Evolutionary conservation across 2,329 filamentous ascomycete genomes (phyloP).

Genomic region (Raffaelea ambrosiae): DNA sequence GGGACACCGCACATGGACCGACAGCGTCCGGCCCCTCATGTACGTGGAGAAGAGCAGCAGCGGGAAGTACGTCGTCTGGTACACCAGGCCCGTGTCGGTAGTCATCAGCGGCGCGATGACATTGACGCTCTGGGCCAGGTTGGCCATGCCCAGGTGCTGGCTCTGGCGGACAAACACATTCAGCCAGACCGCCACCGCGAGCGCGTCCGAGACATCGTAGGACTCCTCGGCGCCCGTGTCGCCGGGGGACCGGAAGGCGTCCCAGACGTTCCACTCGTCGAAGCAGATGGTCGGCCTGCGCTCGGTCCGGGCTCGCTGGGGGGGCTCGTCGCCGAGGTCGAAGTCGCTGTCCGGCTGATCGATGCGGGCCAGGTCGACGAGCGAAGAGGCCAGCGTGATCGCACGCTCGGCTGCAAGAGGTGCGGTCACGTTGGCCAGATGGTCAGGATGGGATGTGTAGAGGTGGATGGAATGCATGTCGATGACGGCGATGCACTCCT

Average conservation of each 20-base stretch:
- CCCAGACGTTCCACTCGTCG: constrained; percentile 83
- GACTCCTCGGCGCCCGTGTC: constrained; percentile 63
- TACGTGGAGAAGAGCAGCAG: constrained; percentile 59
- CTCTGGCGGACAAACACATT: constrained; percentile 70
- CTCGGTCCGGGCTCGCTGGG: constrained; percentile 18
- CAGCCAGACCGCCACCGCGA: constrained; percentile 67
- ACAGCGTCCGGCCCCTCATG: constrained; percentile 66
- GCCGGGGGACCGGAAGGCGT: constrained; percentile 61
- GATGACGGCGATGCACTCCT: constrained; percentile 55
- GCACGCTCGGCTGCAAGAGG: constrained; percentile 64
- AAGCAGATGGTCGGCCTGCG: constrained; percentile 67
- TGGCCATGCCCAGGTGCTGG: constrained; percentile 66
- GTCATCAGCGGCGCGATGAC: constrained; percentile 74
- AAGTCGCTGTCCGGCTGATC: constrained; percentile 52
- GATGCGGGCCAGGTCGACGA: constrained; percentile 69
- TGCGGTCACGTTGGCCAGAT: constrained; percentile 46
- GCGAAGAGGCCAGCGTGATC: constrained; percentile 58
- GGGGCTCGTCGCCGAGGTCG: constrained; percentile 23
- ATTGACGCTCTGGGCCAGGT: constrained; percentile 70
- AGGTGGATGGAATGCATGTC: constrained; percentile 79
- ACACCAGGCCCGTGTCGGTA: constrained; percentile 45
- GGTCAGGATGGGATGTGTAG: constrained; percentile 54
- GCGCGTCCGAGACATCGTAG: constrained; percentile 66
- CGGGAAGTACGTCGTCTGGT: constrained; percentile 71
- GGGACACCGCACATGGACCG: constrained; percentile 52